These are phyloP conservation scores for Linum usitatissimum DNA, from an alignment of 345 rosid genomes.

Conservation along the genomic window DNA sequence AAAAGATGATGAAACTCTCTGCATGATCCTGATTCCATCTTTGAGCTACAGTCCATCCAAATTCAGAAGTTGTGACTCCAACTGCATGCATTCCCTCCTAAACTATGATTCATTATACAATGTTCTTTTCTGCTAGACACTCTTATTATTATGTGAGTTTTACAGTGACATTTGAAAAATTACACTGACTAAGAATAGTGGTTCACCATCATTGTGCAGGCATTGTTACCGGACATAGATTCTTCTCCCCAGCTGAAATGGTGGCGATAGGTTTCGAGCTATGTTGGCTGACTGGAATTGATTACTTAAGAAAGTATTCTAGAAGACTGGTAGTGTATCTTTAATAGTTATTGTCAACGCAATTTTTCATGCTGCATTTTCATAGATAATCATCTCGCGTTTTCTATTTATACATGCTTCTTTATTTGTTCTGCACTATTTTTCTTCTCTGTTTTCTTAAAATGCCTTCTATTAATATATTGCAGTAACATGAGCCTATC, in stretches of 20 bases:
- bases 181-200: not conserved
- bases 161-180: not conserved
- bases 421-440: too few relatives aligned
- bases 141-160: not conserved
- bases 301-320: constrained; percentile 9
- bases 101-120: not conserved
- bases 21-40: not conserved
- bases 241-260: constrained; percentile 28
- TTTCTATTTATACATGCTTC: not conserved
- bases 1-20: not conserved
- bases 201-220: constrained; percentile 13
- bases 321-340: constrained; percentile 16
- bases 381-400: not conserved
- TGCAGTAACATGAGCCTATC: not conserved
- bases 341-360: not conserved
- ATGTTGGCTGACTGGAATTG: constrained; percentile 20
- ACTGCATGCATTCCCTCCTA: not conserved
- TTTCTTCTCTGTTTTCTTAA: not conserved
- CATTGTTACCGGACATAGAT: constrained; percentile 23
- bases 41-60: not conserved
- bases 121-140: not conserved
- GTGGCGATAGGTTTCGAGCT: constrained; percentile 22
- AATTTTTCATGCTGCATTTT: not conserved
- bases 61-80: not conserved
- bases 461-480: too few relatives aligned